Percentiles rank a stretch among this genome's conserved stretches.
Conservation (phyloP, 148 eudicot genomes). For the Heliamphora exappendiculata region DNA sequence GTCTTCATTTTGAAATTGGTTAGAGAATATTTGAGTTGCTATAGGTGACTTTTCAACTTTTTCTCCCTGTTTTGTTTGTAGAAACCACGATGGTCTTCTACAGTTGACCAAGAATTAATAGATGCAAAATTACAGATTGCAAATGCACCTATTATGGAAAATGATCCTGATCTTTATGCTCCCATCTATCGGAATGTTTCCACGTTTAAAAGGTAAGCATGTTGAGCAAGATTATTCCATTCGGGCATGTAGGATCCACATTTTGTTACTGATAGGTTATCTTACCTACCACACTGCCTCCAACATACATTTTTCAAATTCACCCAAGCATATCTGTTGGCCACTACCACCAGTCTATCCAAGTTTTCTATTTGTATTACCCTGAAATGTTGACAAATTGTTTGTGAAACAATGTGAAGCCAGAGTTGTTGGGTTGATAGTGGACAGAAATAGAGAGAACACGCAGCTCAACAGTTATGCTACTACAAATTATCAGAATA, state of each 20-base stretch:
- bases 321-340: background rate
- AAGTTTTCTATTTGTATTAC: background rate
- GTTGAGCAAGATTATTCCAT: background rate
- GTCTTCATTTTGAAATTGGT: background rate
- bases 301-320: background rate
- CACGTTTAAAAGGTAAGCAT: constrained; percentile 35
- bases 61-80: constrained; percentile 6
- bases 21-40: background rate
- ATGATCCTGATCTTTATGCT: constrained; percentile 30
- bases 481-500: too few relatives aligned
- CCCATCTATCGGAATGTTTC: constrained; percentile 38
- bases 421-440: background rate
- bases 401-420: background rate
- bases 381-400: background rate
- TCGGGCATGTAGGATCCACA: background rate
- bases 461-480: background rate
- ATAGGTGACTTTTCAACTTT: background rate
- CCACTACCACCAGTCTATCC: background rate
- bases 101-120: constrained; percentile 29
- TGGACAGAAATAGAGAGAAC: background rate
- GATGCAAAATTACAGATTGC: constrained; percentile 28
- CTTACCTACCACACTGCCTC: background rate
- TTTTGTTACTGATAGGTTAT: background rate
- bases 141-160: constrained; percentile 23
- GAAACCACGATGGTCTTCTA: constrained; percentile 42